These are phyloP conservation scores for Ramichloridium luteum DNA, from an alignment of 2,329 filamentous ascomycete species.

Conservation along the genomic window DNA sequence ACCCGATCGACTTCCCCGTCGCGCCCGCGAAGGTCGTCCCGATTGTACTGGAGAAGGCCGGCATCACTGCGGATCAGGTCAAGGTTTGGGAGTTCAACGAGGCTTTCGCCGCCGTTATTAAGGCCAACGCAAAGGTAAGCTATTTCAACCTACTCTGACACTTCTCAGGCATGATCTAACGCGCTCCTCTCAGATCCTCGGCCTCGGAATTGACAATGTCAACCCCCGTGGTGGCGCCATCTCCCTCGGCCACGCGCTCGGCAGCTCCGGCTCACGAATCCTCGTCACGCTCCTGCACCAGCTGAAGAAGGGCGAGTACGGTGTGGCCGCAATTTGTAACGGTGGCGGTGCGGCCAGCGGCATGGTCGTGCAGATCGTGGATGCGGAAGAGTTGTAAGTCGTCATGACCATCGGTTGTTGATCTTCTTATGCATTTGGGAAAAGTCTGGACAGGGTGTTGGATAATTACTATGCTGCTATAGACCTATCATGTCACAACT, in stretches of 20 bases:
- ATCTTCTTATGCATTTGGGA: no score
- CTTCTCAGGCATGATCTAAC: no score
- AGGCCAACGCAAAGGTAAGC: constrained; percentile 74
- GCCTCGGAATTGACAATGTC: constrained; percentile 64
- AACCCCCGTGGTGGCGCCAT: constrained; percentile 88
- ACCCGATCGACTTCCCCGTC: constrained; percentile 86
- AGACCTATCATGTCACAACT: no score
- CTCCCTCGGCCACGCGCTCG: constrained; percentile 79
- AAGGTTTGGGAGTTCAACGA: constrained; percentile 98
- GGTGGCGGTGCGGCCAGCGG: constrained; percentile 87
- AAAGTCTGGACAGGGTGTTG: no score
- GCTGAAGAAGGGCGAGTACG: constrained; percentile 83
- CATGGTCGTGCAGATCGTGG: constrained; percentile 67
- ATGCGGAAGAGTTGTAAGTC: constrained; percentile 40
- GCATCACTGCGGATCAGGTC: constrained; percentile 83
- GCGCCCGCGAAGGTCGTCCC: constrained; percentile 88
- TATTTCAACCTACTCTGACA: constrained; percentile 7
- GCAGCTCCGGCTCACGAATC: constrained; percentile 86
- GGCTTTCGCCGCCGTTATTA: constrained; percentile 90
- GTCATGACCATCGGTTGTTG: no score
- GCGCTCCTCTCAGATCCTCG: constrained; percentile 55
- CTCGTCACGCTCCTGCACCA: constrained; percentile 84
- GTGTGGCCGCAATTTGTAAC: constrained; percentile 92
- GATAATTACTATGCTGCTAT: no score
- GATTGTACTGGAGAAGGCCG: constrained; percentile 74